Evolutionary conservation across 2,329 filamentous ascomycete species (phyloP).

Genomic region (Cercospora brassicicola): DNA sequence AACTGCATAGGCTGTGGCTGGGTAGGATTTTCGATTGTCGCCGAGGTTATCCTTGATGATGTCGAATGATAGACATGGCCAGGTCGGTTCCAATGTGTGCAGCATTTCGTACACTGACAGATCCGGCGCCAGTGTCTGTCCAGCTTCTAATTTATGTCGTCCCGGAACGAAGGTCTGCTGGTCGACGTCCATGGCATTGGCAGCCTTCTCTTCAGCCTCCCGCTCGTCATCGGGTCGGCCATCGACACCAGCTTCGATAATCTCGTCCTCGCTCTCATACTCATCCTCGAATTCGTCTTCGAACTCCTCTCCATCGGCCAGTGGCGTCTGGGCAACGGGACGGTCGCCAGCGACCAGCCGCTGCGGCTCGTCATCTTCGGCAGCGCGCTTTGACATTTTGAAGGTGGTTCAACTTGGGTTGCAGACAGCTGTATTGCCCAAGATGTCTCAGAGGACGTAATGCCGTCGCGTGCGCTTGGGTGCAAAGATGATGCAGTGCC

Average conservation of each 20-base stretch:
- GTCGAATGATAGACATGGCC: conserved; percentile 97
- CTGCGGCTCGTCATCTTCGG: conserved; percentile 52
- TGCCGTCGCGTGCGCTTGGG: conserved; percentile 22
- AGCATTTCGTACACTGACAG: conserved; percentile 97
- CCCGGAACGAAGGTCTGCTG: conserved; percentile 95
- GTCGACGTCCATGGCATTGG: conserved; percentile 86
- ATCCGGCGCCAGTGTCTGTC: conserved; percentile 88
- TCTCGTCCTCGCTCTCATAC: conserved; percentile 84
- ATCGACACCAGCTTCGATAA: conserved; percentile 91
- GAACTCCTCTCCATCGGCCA: conserved; percentile 67
- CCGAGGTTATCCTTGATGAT: conserved; percentile 83
- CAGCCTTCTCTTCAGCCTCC: conserved; percentile 79
- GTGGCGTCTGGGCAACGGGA: conserved; percentile 52
- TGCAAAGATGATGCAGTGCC: not conserved
- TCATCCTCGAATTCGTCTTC: conserved; percentile 95
- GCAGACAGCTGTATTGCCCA: conserved; percentile 31
- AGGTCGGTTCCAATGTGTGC: conserved; percentile 87
- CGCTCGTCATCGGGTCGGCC: conserved; percentile 88
- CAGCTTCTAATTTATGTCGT: conserved; percentile 83
- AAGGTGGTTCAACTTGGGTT: conserved; percentile 28
- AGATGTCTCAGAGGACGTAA: conserved; percentile 32
- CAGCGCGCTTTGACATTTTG: conserved; percentile 62
- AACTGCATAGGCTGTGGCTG: conserved; percentile 91
- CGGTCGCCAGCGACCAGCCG: conserved; percentile 63
- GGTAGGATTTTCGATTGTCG: conserved; percentile 87